Evolutionary conservation across 805 yeast species (phyloP), one percentile per base, ranked within the genome.

Genomic region (Wickerhamomyces rabaulensis): DNA sequence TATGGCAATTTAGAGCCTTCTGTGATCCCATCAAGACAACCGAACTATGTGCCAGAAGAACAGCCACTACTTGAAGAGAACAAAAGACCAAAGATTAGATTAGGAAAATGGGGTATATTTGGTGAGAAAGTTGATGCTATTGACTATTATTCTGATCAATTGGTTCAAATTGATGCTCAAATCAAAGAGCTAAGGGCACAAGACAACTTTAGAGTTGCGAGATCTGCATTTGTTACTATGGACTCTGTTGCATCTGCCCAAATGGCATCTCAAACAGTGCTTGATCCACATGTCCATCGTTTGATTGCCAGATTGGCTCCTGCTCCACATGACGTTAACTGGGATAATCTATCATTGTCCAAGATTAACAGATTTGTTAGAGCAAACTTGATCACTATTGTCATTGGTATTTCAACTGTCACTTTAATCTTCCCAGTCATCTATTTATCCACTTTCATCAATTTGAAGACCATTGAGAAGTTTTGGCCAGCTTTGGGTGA

Each of bases 181-280:
- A 90, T 92, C 41, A 68, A 72, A 23, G 39, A 36, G 10, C 9
- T 19, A 9, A 19, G 39, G 8, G 9, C 9, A 9, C 23, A 7
- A 15, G 20, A 36, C 12, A 20, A 36, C 23, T 36, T 36, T 10
- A 17, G 12, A 19, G 39, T 20, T 20, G 87, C 92, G 2, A 74
- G 96, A 45, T 84, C 92, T 0, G 97, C 98, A 0, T 92, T 92
- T 65, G 80, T 92, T 9, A 94, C 98, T 0, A 87, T 92, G 96
- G 92, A 87, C 53, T 78, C 94, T 0, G 97, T 90, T 3, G 96
- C 97, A 0, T 83, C 90, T 54, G 97, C 98, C 2, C 99, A 92
- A 63, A 84, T 90, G 87, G 84, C 94, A 25, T 97, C 97, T 0
- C 99, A 94, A 63, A 94, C 97, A 0, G 91, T 92, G 0, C 64